A percentile compares a stretch with the other conserved stretches of the same genome.
These are phyloP conservation scores for Trifolium fragiferum DNA, from an alignment of 306 rosid species.

Conservation along the genomic window DNA sequence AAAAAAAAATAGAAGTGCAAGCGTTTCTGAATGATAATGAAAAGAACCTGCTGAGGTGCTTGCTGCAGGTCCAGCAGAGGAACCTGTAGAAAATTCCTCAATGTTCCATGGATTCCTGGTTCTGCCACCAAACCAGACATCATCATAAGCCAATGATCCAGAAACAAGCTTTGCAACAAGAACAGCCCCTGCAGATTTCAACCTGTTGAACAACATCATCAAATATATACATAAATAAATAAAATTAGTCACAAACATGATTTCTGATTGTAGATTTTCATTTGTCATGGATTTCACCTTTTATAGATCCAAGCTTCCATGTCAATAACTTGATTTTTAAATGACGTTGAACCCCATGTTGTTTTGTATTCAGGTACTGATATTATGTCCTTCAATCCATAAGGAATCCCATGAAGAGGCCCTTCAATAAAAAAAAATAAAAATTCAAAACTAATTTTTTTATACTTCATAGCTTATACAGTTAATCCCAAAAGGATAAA, in stretches of 20 bases:
- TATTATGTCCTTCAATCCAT: conserved; percentile 86
- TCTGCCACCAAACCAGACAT: conserved; percentile 86
- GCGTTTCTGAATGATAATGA: conserved; percentile 6
- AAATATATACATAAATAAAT: conserved; percentile 7
- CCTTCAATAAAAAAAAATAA: conserved; percentile 49
- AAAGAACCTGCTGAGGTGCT: conserved; percentile 71
- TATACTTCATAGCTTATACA: conserved; percentile 6
- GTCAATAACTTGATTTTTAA: conserved; percentile 69
- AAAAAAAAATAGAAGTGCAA: background rate
- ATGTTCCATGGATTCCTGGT: conserved; percentile 87
- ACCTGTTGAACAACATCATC: conserved; percentile 45
- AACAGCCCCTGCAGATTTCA: conserved; percentile 71
- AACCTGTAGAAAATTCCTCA: conserved; percentile 74
- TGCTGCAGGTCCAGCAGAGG: conserved; percentile 86
- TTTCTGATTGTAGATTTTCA: conserved; percentile 27
- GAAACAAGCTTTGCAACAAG: conserved; percentile 86
- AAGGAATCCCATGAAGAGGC: conserved; percentile 84
- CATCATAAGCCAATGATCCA: conserved; percentile 84
- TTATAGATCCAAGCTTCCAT: conserved; percentile 77
- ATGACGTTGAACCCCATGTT: conserved; percentile 80
- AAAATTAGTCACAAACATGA: conserved; percentile 17
- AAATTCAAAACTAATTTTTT: conserved; percentile 3
- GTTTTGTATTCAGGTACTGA: conserved; percentile 75
- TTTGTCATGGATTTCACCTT: conserved; percentile 49
- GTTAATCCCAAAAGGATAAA: conserved; percentile 16